These are phyloP conservation scores for Haplosporangium gracile DNA, from an alignment of 192 early-diverging fungal genomes.

Conservation along the genomic window DNA sequence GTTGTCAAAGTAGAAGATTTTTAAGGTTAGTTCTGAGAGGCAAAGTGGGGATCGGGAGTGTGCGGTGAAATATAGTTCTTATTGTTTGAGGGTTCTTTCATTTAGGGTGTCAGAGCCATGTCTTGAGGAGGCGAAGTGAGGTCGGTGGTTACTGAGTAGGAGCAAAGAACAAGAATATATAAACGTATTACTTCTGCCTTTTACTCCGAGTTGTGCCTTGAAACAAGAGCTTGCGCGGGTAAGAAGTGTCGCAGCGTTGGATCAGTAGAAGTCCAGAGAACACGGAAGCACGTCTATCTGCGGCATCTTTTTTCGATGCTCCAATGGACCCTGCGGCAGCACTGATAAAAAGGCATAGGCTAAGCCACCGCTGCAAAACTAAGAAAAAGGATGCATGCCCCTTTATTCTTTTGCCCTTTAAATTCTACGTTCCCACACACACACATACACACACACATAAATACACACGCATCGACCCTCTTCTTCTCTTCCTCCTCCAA, in stretches of 20 bases:
- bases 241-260: not conserved
- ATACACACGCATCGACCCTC: not conserved
- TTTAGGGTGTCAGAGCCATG: too few species aligned
- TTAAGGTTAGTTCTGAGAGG: too few species aligned
- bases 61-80: too few species aligned
- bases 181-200: too few species aligned
- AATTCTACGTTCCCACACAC: not conserved
- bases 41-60: too few species aligned
- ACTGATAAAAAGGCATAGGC: not conserved
- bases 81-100: too few species aligned
- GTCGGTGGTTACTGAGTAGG: too few species aligned
- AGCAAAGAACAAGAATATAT: too few species aligned
- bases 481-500: not conserved
- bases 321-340: not conserved
- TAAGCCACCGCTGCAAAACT: not conserved
- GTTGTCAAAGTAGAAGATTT: too few species aligned
- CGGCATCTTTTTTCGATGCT: not conserved
- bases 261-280: not conserved
- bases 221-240: not conserved
- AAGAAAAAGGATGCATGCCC: not conserved
- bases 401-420: not conserved
- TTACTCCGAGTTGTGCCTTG: not conserved
- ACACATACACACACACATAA: too few species aligned
- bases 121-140: too few species aligned
- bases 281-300: not conserved